These are phyloP conservation scores for Schizosaccharomyces cryophilus DNA, from an alignment of 805 yeast genomes.

Conservation along the genomic window DNA sequence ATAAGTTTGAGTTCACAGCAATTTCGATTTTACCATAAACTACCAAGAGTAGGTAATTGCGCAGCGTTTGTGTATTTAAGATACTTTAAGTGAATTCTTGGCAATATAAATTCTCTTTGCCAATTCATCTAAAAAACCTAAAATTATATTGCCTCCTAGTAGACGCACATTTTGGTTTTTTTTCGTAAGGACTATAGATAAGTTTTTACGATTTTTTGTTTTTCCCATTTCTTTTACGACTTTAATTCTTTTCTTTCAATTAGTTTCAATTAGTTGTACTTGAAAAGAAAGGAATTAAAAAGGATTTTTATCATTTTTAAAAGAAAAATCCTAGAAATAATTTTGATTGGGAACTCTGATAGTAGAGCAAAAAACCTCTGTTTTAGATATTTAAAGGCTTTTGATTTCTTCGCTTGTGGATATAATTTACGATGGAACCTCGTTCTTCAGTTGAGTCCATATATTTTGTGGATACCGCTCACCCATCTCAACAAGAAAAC, in stretches of 20 bases:
- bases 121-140: not conserved
- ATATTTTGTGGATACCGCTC: not conserved
- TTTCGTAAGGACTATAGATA: not conserved
- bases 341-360: too few relatives aligned
- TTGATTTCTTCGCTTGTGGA: not conserved
- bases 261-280: too few relatives aligned
- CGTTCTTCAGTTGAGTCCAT: not conserved
- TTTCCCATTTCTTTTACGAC: not conserved
- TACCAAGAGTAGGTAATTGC: too few relatives aligned
- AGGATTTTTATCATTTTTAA: too few relatives aligned
- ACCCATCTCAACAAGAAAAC: conserved; percentile 17
- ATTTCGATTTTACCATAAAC: too few relatives aligned
- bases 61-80: not conserved
- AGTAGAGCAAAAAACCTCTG: too few relatives aligned
- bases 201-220: not conserved
- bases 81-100: not conserved
- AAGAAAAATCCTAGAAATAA: not conserved
- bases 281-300: too few relatives aligned
- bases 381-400: too few relatives aligned
- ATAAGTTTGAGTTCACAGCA: too few relatives aligned
- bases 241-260: not conserved
- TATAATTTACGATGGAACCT: not conserved
- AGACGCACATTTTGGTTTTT: not conserved
- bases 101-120: not conserved
- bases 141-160: not conserved